Evolutionary conservation across 2,329 filamentous ascomycete species (phyloP), one percentile per base, ranked within the genome.

Genomic region (Pseudogymnoascus destructans): DNA sequence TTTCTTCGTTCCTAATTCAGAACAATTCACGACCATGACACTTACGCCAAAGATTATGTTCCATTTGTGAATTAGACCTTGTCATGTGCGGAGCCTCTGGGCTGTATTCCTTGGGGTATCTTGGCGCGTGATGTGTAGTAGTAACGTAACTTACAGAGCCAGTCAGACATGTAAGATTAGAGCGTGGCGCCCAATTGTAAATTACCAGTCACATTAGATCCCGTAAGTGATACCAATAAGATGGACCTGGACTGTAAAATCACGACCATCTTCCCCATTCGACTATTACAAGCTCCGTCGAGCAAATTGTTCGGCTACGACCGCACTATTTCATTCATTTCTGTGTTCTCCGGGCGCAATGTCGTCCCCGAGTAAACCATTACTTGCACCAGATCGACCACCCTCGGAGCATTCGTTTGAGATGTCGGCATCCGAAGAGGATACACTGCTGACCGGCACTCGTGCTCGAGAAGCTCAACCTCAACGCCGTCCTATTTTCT

Each of bases 371-470:
- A 52, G 30, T 52, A 60, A 65, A 58, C 68, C 67, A 49, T 60
- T 69, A 25, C 69, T 70, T 61, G 61, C 64, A 7, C 61, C 62
- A 27, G 66, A 73, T 46, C 77, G 81, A 60, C 74, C 77, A 19
- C 79, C 79, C 46, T 83, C 79, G 23, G 76, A 80, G 57, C 72
- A 73, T 61, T 79, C 78, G 30, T 77, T 79, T 61, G 75, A 80
- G 54, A 74, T 73, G 62, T 76, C 77, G 63, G 75, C 77, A 52
- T 78, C 69, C 27, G 71, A 73, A 63, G 71, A 73, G 58, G 70
- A 71, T 59, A 67, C 68, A 3, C 64, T 72, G 25, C 65, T 70
- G 69, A 67, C 57, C 63, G 57, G 63, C 70, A 58, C 60, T 55
- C 59, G 61, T 52, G 67, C 52, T 64, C 64, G 23, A 62, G 62